phyloP scores from a whole-genome alignment of 2,329 filamentous ascomycete species.

The Ophiosphaerella herpotricha region DNA sequence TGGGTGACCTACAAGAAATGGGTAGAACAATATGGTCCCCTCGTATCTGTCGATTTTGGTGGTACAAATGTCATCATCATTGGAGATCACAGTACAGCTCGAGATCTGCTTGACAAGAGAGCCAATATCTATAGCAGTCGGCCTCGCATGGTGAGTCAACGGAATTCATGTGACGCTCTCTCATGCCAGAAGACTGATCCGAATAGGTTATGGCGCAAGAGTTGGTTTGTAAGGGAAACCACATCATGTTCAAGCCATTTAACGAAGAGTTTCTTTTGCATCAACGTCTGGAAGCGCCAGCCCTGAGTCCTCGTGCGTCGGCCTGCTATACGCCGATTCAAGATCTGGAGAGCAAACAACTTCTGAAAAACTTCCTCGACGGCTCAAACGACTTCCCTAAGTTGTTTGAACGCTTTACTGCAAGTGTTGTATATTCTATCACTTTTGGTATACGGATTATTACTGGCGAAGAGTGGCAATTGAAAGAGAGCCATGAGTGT shows the following conservation, averaged over 20 bases:
- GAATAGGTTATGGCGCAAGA: conserved; percentile 52
- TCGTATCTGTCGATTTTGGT: conserved; percentile 40
- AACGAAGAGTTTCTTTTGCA: conserved; percentile 45
- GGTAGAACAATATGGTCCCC: conserved; percentile 41
- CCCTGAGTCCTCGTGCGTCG: conserved; percentile 33
- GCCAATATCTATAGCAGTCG: conserved; percentile 54
- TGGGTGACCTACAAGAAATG: conserved; percentile 38
- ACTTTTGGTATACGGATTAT: conserved; percentile 46
- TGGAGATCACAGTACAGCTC: conserved; percentile 54
- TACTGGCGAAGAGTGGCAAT: conserved; percentile 23
- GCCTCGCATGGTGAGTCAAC: not conserved
- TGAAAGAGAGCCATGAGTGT: conserved; percentile 13
- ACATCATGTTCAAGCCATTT: conserved; percentile 47
- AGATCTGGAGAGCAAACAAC: conserved; percentile 51
- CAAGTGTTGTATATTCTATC: conserved; percentile 47
- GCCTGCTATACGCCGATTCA: conserved; percentile 46
- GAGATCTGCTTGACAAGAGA: conserved; percentile 59
- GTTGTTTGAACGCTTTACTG: conserved; percentile 44
- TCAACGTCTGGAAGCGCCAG: conserved; percentile 45
- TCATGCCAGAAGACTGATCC: no score
- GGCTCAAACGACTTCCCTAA: conserved; percentile 30
- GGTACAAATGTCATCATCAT: conserved; percentile 46
- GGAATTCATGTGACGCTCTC: no score
- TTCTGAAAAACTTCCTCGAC: conserved; percentile 47
- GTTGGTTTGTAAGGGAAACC: conserved; percentile 48